phyloP scores from a whole-genome alignment of 2,329 filamentous ascomycete genomes.

The Monascus ruber region DNA sequence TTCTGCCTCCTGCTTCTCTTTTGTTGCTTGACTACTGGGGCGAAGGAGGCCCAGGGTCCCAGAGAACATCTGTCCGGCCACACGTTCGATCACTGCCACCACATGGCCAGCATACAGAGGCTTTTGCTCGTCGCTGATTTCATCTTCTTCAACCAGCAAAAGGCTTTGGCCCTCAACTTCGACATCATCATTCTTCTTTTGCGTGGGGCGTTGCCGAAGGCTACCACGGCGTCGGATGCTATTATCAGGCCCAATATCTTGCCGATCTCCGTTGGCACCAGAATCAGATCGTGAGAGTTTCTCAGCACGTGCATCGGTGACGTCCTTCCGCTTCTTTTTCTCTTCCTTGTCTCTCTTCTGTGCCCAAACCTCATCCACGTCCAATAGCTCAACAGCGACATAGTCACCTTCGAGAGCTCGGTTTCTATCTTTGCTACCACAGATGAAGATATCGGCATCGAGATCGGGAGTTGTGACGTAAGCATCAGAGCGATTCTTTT shows the following conservation, averaged over 20 bases:
- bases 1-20: slow-evolving; percentile 98
- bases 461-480: slow-evolving; percentile 92
- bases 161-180: slow-evolving; percentile 97
- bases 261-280: slow-evolving; percentile 50
- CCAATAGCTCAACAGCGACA: slow-evolving; percentile 88
- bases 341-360: slow-evolving; percentile 99
- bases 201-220: slow-evolving; percentile 88
- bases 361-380: slow-evolving; percentile 96
- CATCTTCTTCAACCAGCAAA: slow-evolving; percentile 92
- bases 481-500: slow-evolving; percentile 97
- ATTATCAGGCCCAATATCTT: slow-evolving; percentile 56
- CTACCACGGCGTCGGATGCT: slow-evolving; percentile 87
- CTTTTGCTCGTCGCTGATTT: slow-evolving; percentile 97
- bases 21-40: slow-evolving; percentile 94
- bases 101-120: slow-evolving; percentile 94
- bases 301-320: slow-evolving; percentile 74
- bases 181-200: slow-evolving; percentile 99
- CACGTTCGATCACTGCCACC: slow-evolving; percentile 92
- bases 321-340: slow-evolving; percentile 99
- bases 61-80: slow-evolving; percentile 98
- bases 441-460: slow-evolving; percentile 98
- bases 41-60: slow-evolving; percentile 87
- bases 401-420: slow-evolving; percentile 91
- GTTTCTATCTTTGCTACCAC: slow-evolving; percentile 97
- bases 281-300: slow-evolving; percentile 48